These are phyloP conservation scores for Fusarium luffae DNA, from an alignment of 2,329 filamentous ascomycete genomes.

Conservation along the genomic window DNA sequence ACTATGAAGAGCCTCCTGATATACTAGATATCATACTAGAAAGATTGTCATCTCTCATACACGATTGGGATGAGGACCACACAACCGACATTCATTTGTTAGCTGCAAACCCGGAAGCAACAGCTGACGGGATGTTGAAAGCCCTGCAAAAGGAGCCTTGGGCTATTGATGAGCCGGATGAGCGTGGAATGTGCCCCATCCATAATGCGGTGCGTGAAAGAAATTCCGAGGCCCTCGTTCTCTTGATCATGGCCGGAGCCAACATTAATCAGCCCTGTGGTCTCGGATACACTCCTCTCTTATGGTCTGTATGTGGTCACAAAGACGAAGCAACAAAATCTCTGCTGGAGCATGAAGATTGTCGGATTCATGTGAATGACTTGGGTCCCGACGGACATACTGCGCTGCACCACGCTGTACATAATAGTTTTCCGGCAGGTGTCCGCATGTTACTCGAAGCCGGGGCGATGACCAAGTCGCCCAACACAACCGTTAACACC, in stretches of 20 bases:
- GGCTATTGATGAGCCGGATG: background rate
- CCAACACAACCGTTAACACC: accelerated
- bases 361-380: background rate
- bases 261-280: background rate
- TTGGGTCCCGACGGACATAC: accelerated
- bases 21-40: accelerated
- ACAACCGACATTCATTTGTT: background rate
- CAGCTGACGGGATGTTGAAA: background rate
- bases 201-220: accelerated
- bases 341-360: background rate
- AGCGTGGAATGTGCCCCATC: accelerated
- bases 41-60: background rate
- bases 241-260: conserved; percentile 3
- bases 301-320: accelerated
- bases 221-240: background rate
- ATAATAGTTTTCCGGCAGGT: accelerated
- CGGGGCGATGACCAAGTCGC: background rate
- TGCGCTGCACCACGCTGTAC: background rate
- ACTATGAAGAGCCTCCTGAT: no score
- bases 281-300: accelerated
- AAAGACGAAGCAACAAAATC: accelerated
- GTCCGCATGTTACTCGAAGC: conserved; percentile 18
- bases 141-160: conserved; percentile 9
- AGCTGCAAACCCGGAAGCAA: background rate
- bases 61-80: accelerated